Evolutionary conservation across 2,329 filamentous ascomycete species (phyloP), one percentile per base, ranked within the genome.

Genomic region (Pyrenophora teres): DNA sequence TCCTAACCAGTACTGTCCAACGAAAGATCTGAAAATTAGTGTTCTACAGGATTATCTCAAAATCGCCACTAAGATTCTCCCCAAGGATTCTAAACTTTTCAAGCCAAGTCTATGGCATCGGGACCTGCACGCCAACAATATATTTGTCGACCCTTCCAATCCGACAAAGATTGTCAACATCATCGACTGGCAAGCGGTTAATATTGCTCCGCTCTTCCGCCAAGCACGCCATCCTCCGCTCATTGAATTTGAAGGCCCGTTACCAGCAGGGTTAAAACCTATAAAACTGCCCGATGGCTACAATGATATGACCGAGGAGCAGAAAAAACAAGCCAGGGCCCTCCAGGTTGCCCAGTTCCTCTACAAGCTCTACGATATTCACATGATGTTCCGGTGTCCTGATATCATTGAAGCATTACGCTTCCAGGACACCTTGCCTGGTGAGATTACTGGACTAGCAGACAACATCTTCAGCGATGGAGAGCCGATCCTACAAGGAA

Each of bases 181-280:
- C 47, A 71, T 74, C 31, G 68, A 74, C 47, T 74, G 70, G 70
- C 65, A 74, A 60, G 61, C 57, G 12, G 53, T 62, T 18, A 56
- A 64, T 43, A 46, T 68, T 45, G 63, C 60, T 35, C 65, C 63
- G 16, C 62, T 64, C 41, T 71, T 67, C 52, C 56, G 69, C 18
- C 57, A 62, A 50, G 54, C 62, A 38, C 58, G 57, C 47, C 50
- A 62, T 44, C 64, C 64, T 35, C 63, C 60, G 12, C 51, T 69
- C 19, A 59, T 68, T 46, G 60, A 67, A 18, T 67, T 53, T 33
- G 48, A 60, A 45, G 59, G 59, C n/a, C 55, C 55, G 53, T 54
- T 59, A 53, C 54, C 52, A 53, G 27, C 12, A 30, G 56, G 54
- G 21, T 50, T 60, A 41, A 36, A 52, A 27, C 47, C 48, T 12